Percentiles rank a stretch among this genome's conserved stretches.
These are phyloP conservation scores for Phytopythium chamaehyphon DNA, from an alignment of 352 stramenopile species.

Conservation along the genomic window DNA sequence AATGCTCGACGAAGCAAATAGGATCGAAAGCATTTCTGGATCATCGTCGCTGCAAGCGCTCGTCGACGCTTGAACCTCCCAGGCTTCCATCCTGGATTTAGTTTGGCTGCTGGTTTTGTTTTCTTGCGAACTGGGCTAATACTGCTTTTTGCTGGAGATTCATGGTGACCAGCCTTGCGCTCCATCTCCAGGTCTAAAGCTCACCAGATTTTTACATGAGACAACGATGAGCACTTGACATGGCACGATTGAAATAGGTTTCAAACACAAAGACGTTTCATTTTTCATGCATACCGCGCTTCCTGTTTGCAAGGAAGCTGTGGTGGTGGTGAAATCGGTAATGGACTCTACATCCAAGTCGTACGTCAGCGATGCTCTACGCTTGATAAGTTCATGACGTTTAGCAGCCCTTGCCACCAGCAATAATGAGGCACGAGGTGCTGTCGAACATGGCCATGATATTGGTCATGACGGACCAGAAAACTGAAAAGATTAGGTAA, in stretches of 20 bases:
- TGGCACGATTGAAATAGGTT: neutral
- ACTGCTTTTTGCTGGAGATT: neutral
- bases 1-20: constrained; percentile 62
- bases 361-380: neutral
- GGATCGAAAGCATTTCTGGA: constrained; percentile 61
- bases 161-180: constrained; percentile 9
- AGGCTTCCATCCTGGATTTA: constrained; percentile 53
- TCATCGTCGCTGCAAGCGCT: constrained; percentile 55
- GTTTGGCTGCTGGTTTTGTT: constrained; percentile 37
- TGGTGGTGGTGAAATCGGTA: no score
- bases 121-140: constrained; percentile 17
- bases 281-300: no score
- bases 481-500: constrained; percentile 38
- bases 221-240: neutral
- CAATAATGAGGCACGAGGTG: constrained; percentile 47
- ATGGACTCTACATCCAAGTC: neutral
- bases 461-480: constrained; percentile 54
- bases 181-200: neutral
- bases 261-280: no score
- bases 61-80: constrained; percentile 33
- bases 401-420: constrained; percentile 42
- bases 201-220: no score
- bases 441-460: constrained; percentile 52
- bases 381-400: no score
- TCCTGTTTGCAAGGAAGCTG: no score